These are phyloP conservation scores for Elongisporangium undulatum DNA, from an alignment of 352 stramenopile species.

Conservation along the genomic window DNA sequence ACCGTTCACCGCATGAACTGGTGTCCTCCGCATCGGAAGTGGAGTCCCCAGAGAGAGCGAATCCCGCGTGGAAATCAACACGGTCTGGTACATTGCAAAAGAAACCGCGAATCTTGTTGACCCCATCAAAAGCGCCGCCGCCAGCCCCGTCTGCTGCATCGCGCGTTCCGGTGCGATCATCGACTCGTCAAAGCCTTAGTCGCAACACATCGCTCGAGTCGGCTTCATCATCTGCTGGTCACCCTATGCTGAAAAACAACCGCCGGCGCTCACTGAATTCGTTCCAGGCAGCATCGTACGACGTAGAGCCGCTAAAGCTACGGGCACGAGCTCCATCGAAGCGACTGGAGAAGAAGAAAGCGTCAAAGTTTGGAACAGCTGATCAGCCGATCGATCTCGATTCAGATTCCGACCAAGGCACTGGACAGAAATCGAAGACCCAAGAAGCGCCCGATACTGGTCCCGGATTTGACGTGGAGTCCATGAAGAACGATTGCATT, in stretches of 20 bases:
- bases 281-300: background rate
- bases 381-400: slow-evolving; percentile 45
- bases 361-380: slow-evolving; percentile 17
- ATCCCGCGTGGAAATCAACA: background rate
- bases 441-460: slow-evolving; percentile 9
- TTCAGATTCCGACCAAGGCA: slow-evolving; percentile 34
- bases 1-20: slow-evolving; percentile 8
- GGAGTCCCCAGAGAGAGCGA: background rate
- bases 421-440: slow-evolving; percentile 8
- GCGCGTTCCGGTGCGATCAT: background rate
- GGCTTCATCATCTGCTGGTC: background rate
- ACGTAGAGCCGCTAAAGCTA: background rate
- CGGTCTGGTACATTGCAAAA: background rate
- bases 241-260: background rate
- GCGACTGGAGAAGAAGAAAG: slow-evolving; percentile 19
- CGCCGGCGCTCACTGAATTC: background rate
- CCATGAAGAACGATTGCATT: slow-evolving; percentile 10
- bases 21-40: slow-evolving; percentile 3
- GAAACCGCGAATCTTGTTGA: background rate
- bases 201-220: background rate
- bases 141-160: background rate
- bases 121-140: background rate
- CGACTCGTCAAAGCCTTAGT: slow-evolving; percentile 4
- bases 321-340: slow-evolving; percentile 12
- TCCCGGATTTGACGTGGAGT: slow-evolving; percentile 15